phyloP scores from a whole-genome alignment of 2,329 filamentous ascomycete genomes.

The Aspergillus persii region DNA sequence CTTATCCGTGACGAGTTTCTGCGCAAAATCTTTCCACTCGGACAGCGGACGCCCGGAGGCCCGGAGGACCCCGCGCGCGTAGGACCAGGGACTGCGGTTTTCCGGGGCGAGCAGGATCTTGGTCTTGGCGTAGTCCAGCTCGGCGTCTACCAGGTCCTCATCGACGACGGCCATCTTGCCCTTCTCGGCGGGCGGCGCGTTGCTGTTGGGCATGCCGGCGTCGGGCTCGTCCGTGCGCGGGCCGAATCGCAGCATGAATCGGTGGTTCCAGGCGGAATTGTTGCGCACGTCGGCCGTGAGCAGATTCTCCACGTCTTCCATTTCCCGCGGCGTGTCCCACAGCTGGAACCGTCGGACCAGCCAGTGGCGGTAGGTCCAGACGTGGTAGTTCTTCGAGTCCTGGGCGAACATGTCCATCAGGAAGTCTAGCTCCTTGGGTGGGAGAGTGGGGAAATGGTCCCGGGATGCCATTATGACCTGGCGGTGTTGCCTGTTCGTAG shows the following conservation, averaged over 20 bases:
- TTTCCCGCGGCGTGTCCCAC: constrained; percentile 59
- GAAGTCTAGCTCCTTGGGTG: constrained; percentile 69
- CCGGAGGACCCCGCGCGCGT: constrained; percentile 71
- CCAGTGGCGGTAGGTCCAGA: constrained; percentile 92
- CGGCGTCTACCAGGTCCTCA: constrained; percentile 65
- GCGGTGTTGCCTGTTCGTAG: constrained; percentile 54
- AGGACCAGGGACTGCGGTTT: constrained; percentile 94
- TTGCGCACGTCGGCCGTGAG: constrained; percentile 82
- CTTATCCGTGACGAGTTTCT: constrained; percentile 52
- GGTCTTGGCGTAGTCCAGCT: constrained; percentile 70
- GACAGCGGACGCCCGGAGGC: constrained; percentile 57
- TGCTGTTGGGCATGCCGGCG: constrained; percentile 35
- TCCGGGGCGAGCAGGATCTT: constrained; percentile 80
- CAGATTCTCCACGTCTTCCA: constrained; percentile 68
- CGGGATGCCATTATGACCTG: constrained; percentile 53
- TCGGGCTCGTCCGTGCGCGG: constrained; percentile 46
- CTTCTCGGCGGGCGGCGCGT: constrained; percentile 22
- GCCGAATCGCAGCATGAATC: constrained; percentile 88
- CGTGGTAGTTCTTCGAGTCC: constrained; percentile 97
- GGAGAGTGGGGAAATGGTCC: constrained; percentile 53
- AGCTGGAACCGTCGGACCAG: constrained; percentile 63
- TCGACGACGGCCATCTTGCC: constrained; percentile 51
- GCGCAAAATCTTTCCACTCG: constrained; percentile 54
- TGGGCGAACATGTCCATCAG: constrained; percentile 75
- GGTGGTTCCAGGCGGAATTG: constrained; percentile 96